Base-by-base conservation (phyloP, 495 filamentous ascomycete species). In the Hypoxylon crocopeplum region DNA sequence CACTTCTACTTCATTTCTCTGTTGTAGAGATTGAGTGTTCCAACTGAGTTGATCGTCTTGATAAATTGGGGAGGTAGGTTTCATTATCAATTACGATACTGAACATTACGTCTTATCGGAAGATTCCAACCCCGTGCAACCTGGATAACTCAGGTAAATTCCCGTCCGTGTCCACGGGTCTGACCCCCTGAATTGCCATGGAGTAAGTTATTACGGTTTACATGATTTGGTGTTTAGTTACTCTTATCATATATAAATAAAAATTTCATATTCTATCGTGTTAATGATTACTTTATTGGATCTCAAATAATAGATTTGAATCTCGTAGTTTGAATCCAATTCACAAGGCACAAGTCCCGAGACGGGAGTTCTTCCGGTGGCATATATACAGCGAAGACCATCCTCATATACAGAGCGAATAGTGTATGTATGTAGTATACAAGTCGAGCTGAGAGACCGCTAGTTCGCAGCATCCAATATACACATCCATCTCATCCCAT, bases 81-180 rank as follows among this genome's bases (percentile, higher is more conserved):
- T 13, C 30, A 22, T 33, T 50, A 46, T 62, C 42, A 34, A 50
- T 39, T 36, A 48, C 39, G 24, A 8, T 4, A 27, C 24, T 27
- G 24, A 27, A 4, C 24, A 27, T 27, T 8, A 3, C 24, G 17
- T 59, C 60, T 57, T 64, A 57, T 64, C 60, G 60, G 60, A 32
- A 37, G 22, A 51, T 61, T 52, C 30, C 27, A 21, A 48, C n/a
- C 27, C 34, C 15, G 41, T 27, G 24, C 16, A 41, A 54, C 25
- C 29, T 22, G 12, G 24, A n/a, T n/a, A n/a, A n/a, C n/a, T n/a
- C n/a, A n/a, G n/a, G n/a, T n/a, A n/a, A n/a, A n/a, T n/a, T 29
- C 25, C 25, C 5, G 25, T 29, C 25, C 25, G 25, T 5, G 25
- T 29, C 10, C 10, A 10, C 25, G 25, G 25, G 25, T 29, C 5